phyloP scores from a whole-genome alignment of 2,329 filamentous ascomycete genomes.

The Trichophaea hybrida region DNA sequence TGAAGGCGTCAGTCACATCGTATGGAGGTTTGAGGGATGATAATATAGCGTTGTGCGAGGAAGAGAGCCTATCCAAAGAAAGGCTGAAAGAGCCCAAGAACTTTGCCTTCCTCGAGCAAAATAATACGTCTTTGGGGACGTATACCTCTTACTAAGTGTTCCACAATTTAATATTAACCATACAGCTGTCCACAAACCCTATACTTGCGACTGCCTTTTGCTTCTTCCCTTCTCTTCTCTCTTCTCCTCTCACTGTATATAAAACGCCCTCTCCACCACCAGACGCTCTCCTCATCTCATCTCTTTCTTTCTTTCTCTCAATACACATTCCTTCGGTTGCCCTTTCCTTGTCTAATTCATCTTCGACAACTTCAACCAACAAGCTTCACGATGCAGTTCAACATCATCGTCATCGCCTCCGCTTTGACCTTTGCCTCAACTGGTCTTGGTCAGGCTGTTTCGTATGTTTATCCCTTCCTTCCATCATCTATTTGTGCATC shows the following conservation, averaged over 20 bases:
- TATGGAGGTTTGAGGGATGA: too few species aligned
- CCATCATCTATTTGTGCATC: background rate
- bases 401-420: background rate
- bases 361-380: background rate
- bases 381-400: background rate
- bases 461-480: background rate
- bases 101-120: background rate
- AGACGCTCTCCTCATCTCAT: background rate
- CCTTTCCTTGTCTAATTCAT: background rate
- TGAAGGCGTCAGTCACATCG: too few species aligned
- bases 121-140: too few species aligned
- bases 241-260: background rate
- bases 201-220: too few species aligned
- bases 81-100: background rate
- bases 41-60: too few species aligned
- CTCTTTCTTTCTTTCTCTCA: background rate
- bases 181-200: too few species aligned
- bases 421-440: background rate
- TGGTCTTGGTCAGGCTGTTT: background rate
- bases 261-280: background rate
- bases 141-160: too few species aligned
- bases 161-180: too few species aligned
- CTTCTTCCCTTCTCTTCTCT: background rate
- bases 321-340: background rate
- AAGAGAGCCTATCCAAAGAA: too few species aligned